These are phyloP conservation scores for Paraconiothyrium sp. DNA, from an alignment of 2,329 filamentous ascomycete species.

Conservation along the genomic window DNA sequence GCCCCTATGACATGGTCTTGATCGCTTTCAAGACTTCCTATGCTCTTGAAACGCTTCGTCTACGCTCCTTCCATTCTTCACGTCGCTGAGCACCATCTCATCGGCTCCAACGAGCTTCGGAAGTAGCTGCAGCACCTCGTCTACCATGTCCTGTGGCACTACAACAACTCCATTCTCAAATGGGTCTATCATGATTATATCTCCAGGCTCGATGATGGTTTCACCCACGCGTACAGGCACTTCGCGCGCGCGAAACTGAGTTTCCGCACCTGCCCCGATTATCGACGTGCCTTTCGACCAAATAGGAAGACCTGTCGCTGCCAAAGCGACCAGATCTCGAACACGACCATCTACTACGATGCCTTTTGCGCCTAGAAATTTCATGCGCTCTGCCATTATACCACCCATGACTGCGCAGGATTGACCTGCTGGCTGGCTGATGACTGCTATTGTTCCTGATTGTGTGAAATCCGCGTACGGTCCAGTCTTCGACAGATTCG, in stretches of 20 bases:
- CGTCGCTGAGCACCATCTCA: conserved; percentile 63
- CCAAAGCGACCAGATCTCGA: conserved; percentile 71
- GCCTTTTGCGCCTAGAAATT: conserved; percentile 66
- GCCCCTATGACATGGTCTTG: neutral
- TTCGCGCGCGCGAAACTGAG: conserved; percentile 64
- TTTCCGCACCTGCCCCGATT: conserved; percentile 66
- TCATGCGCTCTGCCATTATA: conserved; percentile 77
- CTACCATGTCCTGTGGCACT: conserved; percentile 70
- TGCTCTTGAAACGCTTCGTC: conserved; percentile 73
- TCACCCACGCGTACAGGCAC: conserved; percentile 52
- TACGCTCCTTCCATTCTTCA: conserved; percentile 69
- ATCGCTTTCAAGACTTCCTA: conserved; percentile 25
- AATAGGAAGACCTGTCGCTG: conserved; percentile 65
- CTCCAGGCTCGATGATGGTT: conserved; percentile 57
- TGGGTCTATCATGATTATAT: conserved; percentile 75
- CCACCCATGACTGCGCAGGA: conserved; percentile 78
- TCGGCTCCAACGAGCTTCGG: conserved; percentile 58
- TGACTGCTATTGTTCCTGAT: conserved; percentile 69
- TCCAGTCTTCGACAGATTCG: conserved; percentile 47
- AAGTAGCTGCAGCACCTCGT: conserved; percentile 66
- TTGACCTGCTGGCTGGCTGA: conserved; percentile 72
- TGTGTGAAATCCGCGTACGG: conserved; percentile 76
- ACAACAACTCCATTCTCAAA: conserved; percentile 72
- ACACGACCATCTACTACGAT: conserved; percentile 75
- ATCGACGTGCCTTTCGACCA: conserved; percentile 67